Percentiles rank a stretch among this genome's conserved stretches.
phyloP scores from a whole-genome alignment of 2,329 filamentous ascomycete genomes.

The Rhynchosporium graminicola region DNA sequence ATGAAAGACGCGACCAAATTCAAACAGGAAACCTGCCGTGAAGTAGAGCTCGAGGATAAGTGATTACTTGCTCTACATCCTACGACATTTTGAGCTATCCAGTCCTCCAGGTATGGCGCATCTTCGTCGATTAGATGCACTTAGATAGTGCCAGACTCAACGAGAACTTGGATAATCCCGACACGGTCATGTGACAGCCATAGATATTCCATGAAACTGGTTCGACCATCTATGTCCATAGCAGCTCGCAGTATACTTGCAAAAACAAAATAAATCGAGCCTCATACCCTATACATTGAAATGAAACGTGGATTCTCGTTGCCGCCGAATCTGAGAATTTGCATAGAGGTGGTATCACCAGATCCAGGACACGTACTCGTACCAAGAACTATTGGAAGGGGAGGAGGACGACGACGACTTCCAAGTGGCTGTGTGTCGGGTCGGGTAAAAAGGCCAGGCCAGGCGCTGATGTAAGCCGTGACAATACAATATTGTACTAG shows the following conservation, averaged over 20 bases:
- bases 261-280: no score
- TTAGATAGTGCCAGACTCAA: no score
- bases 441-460: constrained; percentile 5
- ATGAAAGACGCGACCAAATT: background rate
- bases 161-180: no score
- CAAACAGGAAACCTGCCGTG: background rate
- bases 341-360: background rate
- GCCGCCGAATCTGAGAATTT: background rate
- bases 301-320: background rate
- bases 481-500: constrained; percentile 1
- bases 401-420: background rate
- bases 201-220: no score
- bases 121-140: no score
- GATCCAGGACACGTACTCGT: background rate
- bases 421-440: constrained; percentile 2
- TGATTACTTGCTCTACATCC: background rate
- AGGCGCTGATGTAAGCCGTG: background rate
- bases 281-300: no score
- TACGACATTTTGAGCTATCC: background rate
- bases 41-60: background rate
- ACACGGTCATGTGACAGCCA: no score
- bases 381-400: background rate
- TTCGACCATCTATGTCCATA: no score
- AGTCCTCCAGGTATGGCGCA: no score
- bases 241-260: no score